Evolutionary conservation across 1,284 basidiomycete species (phyloP).

Genomic region (Ceratobasidium sp.): DNA sequence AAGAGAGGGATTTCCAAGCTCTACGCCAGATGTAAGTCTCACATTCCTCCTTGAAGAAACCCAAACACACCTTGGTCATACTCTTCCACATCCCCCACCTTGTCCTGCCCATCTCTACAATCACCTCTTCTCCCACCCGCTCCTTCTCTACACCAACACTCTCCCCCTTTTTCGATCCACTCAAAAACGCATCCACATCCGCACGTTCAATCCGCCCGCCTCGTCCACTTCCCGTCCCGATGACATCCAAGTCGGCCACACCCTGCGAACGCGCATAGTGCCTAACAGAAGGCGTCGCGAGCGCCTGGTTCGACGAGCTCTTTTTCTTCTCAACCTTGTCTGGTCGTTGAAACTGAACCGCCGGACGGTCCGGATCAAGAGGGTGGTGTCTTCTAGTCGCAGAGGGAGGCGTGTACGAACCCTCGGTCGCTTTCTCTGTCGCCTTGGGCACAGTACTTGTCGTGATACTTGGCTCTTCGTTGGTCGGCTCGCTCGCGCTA

Average conservation of each 20-base stretch:
- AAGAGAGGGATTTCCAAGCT: constrained; percentile 86
- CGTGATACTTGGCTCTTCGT: constrained; percentile 33
- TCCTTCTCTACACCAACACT: constrained; percentile 1
- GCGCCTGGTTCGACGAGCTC: constrained; percentile 57
- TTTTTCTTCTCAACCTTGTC: constrained; percentile 1
- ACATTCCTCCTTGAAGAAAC: neutral
- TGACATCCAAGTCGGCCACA: constrained; percentile 67
- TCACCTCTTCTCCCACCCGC: constrained; percentile 60
- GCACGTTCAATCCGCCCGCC: constrained; percentile 80
- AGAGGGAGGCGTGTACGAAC: constrained; percentile 38
- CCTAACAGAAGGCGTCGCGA: constrained; percentile 83
- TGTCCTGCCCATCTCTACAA: constrained; percentile 81
- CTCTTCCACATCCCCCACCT: constrained; percentile 89
- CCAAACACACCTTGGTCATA: constrained; percentile 74
- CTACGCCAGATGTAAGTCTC: constrained; percentile 57
- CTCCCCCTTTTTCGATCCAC: constrained; percentile 45
- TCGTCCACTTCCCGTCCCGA: constrained; percentile 80
- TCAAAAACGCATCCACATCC: constrained; percentile 76
- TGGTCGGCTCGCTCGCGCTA: constrained; percentile 8
- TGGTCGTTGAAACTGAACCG: constrained; percentile 48
- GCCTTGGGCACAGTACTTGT: constrained; percentile 20
- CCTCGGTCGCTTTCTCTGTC: constrained; percentile 44
- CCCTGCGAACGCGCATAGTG: constrained; percentile 77
- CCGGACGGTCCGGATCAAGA: constrained; percentile 66
- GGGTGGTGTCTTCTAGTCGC: constrained; percentile 65